Conservation (phyloP, 257 asterid species). For the Scutellaria minor region DNA sequence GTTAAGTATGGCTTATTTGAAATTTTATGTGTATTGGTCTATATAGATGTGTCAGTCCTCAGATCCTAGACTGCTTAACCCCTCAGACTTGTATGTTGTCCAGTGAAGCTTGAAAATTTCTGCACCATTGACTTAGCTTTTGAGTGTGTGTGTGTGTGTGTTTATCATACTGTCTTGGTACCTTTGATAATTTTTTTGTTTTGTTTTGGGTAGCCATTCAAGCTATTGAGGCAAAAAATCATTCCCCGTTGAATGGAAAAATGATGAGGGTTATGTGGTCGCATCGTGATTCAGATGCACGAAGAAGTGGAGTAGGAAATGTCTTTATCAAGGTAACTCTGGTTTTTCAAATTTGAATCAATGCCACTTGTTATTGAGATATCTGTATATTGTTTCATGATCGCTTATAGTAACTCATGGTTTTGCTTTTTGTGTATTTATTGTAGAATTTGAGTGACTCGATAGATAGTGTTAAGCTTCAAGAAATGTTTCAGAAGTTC, state of each 20-base stretch:
- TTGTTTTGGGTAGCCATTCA: slow-evolving; percentile 39
- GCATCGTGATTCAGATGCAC: slow-evolving; percentile 54
- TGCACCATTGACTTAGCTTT: background rate
- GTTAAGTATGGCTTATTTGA: background rate
- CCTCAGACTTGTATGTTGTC: slow-evolving; percentile 2
- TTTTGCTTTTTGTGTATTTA: slow-evolving; percentile 2
- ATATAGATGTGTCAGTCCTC: background rate
- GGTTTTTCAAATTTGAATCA: slow-evolving; percentile 3
- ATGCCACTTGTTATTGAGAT: slow-evolving; percentile 15
- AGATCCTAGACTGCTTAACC: slow-evolving; percentile 9
- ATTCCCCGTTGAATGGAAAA: slow-evolving; percentile 48
- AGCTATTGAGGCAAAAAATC: slow-evolving; percentile 56
- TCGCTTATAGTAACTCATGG: slow-evolving; percentile 9
- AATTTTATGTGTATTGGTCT: slow-evolving; percentile 3
- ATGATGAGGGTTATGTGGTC: slow-evolving; percentile 63
- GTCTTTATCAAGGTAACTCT: slow-evolving; percentile 56
- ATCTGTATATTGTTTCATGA: slow-evolving; percentile 18
- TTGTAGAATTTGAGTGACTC: slow-evolving; percentile 54
- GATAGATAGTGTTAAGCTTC: slow-evolving; percentile 49
- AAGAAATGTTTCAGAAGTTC: slow-evolving; percentile 60
- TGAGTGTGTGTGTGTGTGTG: background rate
- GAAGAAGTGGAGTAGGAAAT: slow-evolving; percentile 62
- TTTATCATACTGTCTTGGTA: background rate
- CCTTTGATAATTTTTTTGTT: background rate
- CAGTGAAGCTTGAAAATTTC: slow-evolving; percentile 16